Base-by-base conservation (phyloP, 2,329 filamentous ascomycete genomes). In the Colletotrichum eremochloae region DNA sequence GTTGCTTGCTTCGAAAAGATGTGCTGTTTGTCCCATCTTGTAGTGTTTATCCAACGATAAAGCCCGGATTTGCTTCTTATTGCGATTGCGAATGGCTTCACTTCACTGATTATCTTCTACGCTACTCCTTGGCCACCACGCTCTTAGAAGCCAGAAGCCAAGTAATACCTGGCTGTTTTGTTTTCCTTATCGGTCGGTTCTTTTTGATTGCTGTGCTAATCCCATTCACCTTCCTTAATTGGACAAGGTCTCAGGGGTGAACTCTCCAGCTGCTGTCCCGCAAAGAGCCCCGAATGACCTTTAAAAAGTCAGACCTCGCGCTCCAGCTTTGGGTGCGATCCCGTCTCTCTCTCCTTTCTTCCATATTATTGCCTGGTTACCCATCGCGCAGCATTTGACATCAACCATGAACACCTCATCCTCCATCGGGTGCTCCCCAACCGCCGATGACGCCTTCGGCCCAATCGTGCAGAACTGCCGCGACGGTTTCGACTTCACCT, bases 401-500 rank as follows among this genome's bases (percentile, higher is more conserved):
- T 20, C 36, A 52, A n/a, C 31, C 38, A 67, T 73, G 71, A 33
- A 40, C 42, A 63, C 42, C 11, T 62, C 67, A 14, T 67, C 71
- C 15, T 57, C 48, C 24, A 50, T 46, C 48, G 50, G 42, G n/a
- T 73, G 71, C 57, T 67, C 56, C n/a, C 56, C 38, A 7, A 48
- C 67, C 20, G 71, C 61, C 50, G 69, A 77, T 29, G 14, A 63
- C 1, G 60, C 69, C 40, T 79, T 80, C 29, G 79, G 79, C 4
- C 79, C 79, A 15, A 72, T 74, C 33, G 44, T 77, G 44, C 46
- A 11, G 75, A 74, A 11, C 24, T 75, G 71, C 40, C 71, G 71
- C 15, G 42, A 67, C 24, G 62, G 67, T 40, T 79, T 80, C 12
- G 79, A 81, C 40, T 81, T 80, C 14, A 81, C 79, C 0, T 68